Evolutionary conservation across 805 yeast genomes (phyloP).

Genomic region (Zygoascus biomembranicola): DNA sequence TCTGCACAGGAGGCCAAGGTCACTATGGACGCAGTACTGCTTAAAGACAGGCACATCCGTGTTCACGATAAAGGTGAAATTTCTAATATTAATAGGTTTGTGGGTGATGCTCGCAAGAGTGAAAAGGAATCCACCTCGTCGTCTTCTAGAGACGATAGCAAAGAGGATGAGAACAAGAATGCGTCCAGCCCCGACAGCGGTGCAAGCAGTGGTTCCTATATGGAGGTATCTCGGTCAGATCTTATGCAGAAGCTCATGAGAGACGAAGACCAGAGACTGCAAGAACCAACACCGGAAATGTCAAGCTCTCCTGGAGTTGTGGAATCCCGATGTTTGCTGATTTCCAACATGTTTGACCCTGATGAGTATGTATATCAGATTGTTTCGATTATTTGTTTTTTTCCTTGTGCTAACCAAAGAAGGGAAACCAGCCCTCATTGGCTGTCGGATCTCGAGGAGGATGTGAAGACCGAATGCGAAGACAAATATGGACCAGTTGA

Average conservation of each 20-base stretch:
- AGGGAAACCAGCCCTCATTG: constrained; percentile 28
- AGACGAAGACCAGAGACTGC: constrained; percentile 18
- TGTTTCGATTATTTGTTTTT: neutral
- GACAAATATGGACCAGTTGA: constrained; percentile 28
- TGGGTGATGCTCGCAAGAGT: neutral
- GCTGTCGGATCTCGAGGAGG: constrained; percentile 29
- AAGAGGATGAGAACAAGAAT: neutral
- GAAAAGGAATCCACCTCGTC: neutral
- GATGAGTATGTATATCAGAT: neutral
- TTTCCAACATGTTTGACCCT: constrained; percentile 28
- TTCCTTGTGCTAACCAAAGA: neutral
- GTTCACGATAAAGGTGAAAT: constrained; percentile 11
- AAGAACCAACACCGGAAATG: neutral
- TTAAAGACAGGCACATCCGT: constrained; percentile 24
- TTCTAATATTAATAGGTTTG: constrained; percentile 12
- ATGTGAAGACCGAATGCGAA: constrained; percentile 30
- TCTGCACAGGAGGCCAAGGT: constrained; percentile 22
- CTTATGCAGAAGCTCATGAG: constrained; percentile 27
- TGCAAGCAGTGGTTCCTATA: neutral
- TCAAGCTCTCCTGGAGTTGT: neutral
- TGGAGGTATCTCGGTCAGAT: constrained; percentile 22
- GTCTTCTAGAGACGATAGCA: constrained; percentile 1
- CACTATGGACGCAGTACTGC: constrained; percentile 23
- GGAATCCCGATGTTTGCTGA: constrained; percentile 16
- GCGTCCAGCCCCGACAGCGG: neutral